Conservation (phyloP, 176 grass and related monocot species). For the Tillandsia leiboldiana region DNA sequence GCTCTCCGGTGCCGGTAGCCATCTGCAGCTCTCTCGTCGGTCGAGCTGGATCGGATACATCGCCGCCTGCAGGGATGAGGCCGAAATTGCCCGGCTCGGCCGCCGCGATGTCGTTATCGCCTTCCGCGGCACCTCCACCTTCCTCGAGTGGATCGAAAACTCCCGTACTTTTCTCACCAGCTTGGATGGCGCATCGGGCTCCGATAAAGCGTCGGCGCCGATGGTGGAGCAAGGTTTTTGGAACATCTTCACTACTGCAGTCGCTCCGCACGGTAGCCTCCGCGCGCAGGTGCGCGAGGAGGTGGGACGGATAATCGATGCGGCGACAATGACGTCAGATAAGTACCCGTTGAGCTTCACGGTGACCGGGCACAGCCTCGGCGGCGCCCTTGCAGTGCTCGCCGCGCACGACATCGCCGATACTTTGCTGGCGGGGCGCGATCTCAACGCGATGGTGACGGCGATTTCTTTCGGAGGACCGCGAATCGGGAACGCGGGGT, state of each 20-base stretch:
- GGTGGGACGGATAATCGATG: slow-evolving; percentile 17
- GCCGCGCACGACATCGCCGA: slow-evolving; percentile 37
- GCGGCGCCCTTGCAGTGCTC: slow-evolving; percentile 44
- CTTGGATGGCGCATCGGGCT: background rate
- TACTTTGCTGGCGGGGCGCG: background rate
- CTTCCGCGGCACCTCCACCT: slow-evolving; percentile 34
- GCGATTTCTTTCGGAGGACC: slow-evolving; percentile 45
- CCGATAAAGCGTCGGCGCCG: background rate
- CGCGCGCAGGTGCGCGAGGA: slow-evolving; percentile 36
- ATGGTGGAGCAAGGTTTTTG: slow-evolving; percentile 44
- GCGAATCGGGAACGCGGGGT: slow-evolving; percentile 39
- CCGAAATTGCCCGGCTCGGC: slow-evolving; percentile 39
- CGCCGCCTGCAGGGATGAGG: slow-evolving; percentile 38
- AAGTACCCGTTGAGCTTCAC: slow-evolving; percentile 36
- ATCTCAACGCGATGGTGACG: slow-evolving; percentile 7
- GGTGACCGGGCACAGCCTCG: slow-evolving; percentile 47
- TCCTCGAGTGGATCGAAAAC: slow-evolving; percentile 41
- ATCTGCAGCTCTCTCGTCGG: slow-evolving; percentile 11
- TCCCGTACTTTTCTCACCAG: slow-evolving; percentile 26
- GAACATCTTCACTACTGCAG: slow-evolving; percentile 37
- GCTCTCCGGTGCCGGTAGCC: background rate
- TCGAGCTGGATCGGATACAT: slow-evolving; percentile 49
- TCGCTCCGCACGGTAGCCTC: slow-evolving; percentile 16
- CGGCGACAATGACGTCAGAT: slow-evolving; percentile 10
- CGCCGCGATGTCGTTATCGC: slow-evolving; percentile 40